Evolutionary conservation across 164 flowering plant species (phyloP), one percentile per base, ranked within the genome.

Genomic region (Berberis thunbergii): DNA sequence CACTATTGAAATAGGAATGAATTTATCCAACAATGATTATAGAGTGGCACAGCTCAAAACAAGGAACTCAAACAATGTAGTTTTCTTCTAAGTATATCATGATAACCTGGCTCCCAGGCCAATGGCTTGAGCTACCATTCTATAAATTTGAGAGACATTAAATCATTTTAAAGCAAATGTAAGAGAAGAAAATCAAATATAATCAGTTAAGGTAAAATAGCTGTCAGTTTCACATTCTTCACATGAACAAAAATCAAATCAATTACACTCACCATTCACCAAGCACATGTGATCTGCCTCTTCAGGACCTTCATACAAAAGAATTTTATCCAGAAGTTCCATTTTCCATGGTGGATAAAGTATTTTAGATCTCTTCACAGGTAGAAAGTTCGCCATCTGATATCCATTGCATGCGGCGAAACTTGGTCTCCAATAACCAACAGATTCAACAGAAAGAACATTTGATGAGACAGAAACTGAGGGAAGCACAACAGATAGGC

Each of bases 401-500:
- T 55, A 41, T 13, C 45, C 67, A 54, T 13, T 53, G 62, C 74
- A 65, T 60, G 44, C 40, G 56, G 59, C 56, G 41, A 63, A 49
- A 63, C 62, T 73, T 13, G 74, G 69, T 46, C 67, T 75, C 69
- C 70, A 70, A 75, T 76, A 75, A 54, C 83, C 86, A 70, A 84
- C 63, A 3, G 77, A 69, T 67, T 82, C 87, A 69, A 81, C 69
- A 60, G 88, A 81, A 63, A 70, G 70, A 53, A 67, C 69, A 72
- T 64, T 61, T 56, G 93, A 72, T 48, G 90, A 64, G 64, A 85
- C 62, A 65, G 91, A 80, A 70, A 89, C 60, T 43, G 90, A 74
- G 40, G 99, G 96, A 64, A 95, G 85, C 70, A 85, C 87, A 45
- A 91, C 86, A 45, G 81, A 86, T 43, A 95, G 79, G 66, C 96